These are phyloP conservation scores for Toxicodendron radicans DNA, from an alignment of 345 rosid species.

Conservation along the genomic window DNA sequence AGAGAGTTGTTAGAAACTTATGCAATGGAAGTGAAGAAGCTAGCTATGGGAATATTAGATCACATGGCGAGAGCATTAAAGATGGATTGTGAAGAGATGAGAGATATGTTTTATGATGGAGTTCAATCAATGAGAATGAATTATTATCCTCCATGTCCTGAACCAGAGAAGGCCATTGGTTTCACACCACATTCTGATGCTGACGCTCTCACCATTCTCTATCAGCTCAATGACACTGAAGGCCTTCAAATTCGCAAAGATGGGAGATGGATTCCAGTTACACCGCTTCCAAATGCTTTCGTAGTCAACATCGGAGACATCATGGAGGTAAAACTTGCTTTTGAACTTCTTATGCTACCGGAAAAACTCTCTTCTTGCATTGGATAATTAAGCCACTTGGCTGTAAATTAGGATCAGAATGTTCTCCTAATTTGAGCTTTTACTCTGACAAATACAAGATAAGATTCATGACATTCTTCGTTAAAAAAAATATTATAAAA, in stretches of 20 bases:
- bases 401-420: too few relatives aligned
- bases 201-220: constrained; percentile 19
- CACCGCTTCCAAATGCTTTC: constrained; percentile 14
- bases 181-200: constrained; percentile 41
- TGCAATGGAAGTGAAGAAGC: constrained; percentile 30
- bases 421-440: too few relatives aligned
- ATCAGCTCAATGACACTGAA: constrained; percentile 14
- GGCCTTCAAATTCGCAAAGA: constrained; percentile 21
- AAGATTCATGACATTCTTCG: too few relatives aligned
- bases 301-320: constrained; percentile 22
- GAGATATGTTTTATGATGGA: constrained; percentile 31
- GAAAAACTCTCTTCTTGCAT: too few relatives aligned
- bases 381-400: too few relatives aligned
- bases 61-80: constrained; percentile 42
- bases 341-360: too few relatives aligned
- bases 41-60: constrained; percentile 36
- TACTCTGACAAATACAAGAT: too few relatives aligned
- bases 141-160: constrained; percentile 42
- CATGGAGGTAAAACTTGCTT: constrained; percentile 21
- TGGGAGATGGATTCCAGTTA: constrained; percentile 14
- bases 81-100: constrained; percentile 50
- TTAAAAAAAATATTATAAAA: too few relatives aligned
- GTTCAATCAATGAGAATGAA: constrained; percentile 45
- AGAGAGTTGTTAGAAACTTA: constrained; percentile 56
- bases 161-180: constrained; percentile 38